Base-by-base conservation (phyloP, 176 grass and related monocot species). In the Neostapfia colusana region DNA sequence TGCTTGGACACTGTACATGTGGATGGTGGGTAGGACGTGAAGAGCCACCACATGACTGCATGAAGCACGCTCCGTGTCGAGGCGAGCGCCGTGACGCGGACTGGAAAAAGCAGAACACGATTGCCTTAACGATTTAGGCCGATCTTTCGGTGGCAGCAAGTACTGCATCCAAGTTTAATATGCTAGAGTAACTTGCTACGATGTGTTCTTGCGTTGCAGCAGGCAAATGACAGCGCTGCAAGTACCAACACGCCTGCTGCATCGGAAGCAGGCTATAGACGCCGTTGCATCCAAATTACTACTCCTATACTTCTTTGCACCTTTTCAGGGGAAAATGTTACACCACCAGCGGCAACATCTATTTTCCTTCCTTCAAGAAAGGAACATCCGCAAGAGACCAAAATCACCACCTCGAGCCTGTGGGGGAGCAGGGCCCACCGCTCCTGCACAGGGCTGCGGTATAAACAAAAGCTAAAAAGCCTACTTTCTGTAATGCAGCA, bases 401-500 rank as follows among this genome's bases (percentile, higher is more conserved):
- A 67, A 41, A 53, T 53, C 34, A 28, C 40, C 21, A 65, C 72
- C 39, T 71, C 62, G 75, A 82, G 27, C 6, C 20, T 62, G 28
- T 58, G 74, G 68, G 68, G 69, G 74, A 75, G 41, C 84, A 41
- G 28, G 50, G 38, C 77, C 76, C 84, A 76, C 68, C 70, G 37
- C 64, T 50, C 61, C 53, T 73, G 80, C 51, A 51, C 80, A 49
- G 43, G 60, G 70, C 69, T 67, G 31, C 24, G 67, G 60, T 48
- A 50, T 82, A 66, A 76, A 86, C 74, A 48, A 65, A 66, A 77
- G 83, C 60, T 78, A 73, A 85, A 93, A 93, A 83, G 88, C 68
- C 58, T 83, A 81, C 85, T 82, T 83, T 93, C 81, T 84, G 63
- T 84, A 74, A 83, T 75, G 70, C 80, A 63, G 70, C 63, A 63